These are phyloP conservation scores for Ophiostoma tasmaniense DNA, from an alignment of 2,329 filamentous ascomycete species.

Conservation along the genomic window DNA sequence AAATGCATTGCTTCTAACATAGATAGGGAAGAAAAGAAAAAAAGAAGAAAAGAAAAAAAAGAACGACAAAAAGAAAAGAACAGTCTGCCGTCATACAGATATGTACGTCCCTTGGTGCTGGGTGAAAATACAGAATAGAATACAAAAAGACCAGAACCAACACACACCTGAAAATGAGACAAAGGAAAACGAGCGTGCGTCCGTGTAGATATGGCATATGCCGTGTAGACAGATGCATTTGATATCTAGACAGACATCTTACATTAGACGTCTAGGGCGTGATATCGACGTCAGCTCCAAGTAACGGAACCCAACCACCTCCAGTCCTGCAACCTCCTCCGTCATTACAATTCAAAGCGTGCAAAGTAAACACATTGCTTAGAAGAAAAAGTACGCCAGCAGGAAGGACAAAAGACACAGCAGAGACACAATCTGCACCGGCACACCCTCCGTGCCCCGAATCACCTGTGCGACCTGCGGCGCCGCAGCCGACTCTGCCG, in stretches of 20 bases:
- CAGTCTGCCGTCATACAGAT: constrained; percentile 1
- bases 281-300: neutral
- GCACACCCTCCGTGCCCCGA: constrained; percentile 65
- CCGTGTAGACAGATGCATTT: too few relatives aligned
- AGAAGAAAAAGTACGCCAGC: constrained; percentile 95
- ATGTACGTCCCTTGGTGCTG: constrained; percentile 9
- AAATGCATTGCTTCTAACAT: neutral
- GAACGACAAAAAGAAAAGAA: neutral
- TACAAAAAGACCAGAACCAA: constrained; percentile 11
- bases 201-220: too few relatives aligned
- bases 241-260: too few relatives aligned
- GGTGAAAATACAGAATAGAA: constrained; percentile 12
- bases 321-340: neutral
- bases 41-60: neutral
- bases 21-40: neutral
- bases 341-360: neutral
- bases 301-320: neutral
- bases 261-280: too few relatives aligned
- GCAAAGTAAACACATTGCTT: constrained; percentile 27
- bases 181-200: neutral
- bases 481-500: constrained; percentile 28
- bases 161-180: neutral
- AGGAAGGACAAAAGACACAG: constrained; percentile 87
- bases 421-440: constrained; percentile 73
- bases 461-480: constrained; percentile 47